phyloP scores from a whole-genome alignment of 805 yeast genomes.

The Kodamaea fukazawae region DNA sequence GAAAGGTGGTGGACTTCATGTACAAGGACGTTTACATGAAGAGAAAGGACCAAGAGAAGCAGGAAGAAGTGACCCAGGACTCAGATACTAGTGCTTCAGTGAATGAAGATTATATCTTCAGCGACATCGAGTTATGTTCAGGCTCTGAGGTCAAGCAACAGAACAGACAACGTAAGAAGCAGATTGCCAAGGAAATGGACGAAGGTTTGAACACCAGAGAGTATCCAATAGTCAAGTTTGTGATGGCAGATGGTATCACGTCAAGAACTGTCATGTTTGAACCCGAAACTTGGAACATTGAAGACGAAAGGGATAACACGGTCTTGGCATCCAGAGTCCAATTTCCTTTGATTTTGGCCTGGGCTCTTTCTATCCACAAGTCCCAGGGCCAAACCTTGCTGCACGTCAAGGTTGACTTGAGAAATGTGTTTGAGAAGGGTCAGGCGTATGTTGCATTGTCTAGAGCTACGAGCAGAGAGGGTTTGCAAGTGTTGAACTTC shows the following conservation, averaged over 20 bases:
- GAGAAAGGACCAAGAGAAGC: conserved; percentile 8
- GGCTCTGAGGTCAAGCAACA: conserved; percentile 21
- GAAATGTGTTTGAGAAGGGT: conserved; percentile 79
- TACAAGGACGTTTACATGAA: conserved; percentile 40
- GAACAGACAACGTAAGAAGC: conserved; percentile 48
- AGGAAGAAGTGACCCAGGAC: conserved; percentile 4
- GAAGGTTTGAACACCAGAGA: conserved; percentile 46
- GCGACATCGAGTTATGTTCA: conserved; percentile 4
- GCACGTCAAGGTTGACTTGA: conserved; percentile 72
- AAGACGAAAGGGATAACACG: conserved; percentile 61
- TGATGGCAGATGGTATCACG: conserved; percentile 62
- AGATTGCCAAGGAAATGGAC: conserved; percentile 42
- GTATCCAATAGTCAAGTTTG: conserved; percentile 75
- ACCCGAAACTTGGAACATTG: conserved; percentile 79
- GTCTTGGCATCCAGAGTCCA: conserved; percentile 74
- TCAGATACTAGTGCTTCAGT: conserved; percentile 6
- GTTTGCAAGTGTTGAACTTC: conserved; percentile 79
- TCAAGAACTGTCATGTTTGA: conserved; percentile 73
- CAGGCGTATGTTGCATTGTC: conserved; percentile 96
- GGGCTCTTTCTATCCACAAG: conserved; percentile 95
- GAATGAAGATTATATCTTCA: conserved; percentile 10
- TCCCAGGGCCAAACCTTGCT: conserved; percentile 91
- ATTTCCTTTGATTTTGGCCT: conserved; percentile 86
- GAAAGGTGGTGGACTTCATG: conserved; percentile 59
- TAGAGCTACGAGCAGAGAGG: conserved; percentile 80